Conservation (phyloP, 768 basidiomycete species). For the Amanita exitialis region DNA sequence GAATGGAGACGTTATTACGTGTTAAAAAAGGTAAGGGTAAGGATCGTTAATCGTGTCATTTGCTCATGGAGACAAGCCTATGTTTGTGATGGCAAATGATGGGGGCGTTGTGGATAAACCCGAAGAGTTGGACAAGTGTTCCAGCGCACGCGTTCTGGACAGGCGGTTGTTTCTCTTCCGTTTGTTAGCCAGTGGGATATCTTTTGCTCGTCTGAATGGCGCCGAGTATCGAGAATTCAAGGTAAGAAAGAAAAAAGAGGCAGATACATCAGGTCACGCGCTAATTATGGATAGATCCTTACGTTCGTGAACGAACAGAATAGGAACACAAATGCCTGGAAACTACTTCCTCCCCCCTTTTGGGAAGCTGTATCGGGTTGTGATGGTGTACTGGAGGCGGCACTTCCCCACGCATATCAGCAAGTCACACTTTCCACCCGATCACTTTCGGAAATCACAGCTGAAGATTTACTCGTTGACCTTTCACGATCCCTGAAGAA, state of each 20-base stretch:
- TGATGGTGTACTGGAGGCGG: background rate
- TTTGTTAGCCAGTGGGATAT: conserved; percentile 37
- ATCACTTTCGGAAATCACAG: background rate
- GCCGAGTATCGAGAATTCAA: conserved; percentile 56
- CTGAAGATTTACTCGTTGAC: background rate
- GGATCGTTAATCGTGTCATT: background rate
- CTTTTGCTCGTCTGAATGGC: conserved; percentile 41
- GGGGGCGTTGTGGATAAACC: conserved; percentile 24
- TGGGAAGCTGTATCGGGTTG: background rate
- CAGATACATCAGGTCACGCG: background rate
- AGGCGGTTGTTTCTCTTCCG: conserved; percentile 42
- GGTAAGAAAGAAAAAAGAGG: conserved; percentile 22
- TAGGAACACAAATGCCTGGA: background rate
- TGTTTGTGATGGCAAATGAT: conserved; percentile 55
- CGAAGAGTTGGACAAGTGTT: conserved; percentile 4
- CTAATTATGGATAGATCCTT: conserved; percentile 34
- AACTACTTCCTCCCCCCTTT: conserved; percentile 6
- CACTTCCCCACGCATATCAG: background rate
- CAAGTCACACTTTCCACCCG: background rate
- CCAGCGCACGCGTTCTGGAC: conserved; percentile 22
- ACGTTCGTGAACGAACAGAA: conserved; percentile 44
- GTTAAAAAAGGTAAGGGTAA: conserved; percentile 26
- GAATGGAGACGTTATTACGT: conserved; percentile 37
- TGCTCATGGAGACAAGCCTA: conserved; percentile 32
- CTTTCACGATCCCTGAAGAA: background rate